These are phyloP conservation scores for Mycena metata DNA, from an alignment of 768 basidiomycete genomes.

Conservation along the genomic window DNA sequence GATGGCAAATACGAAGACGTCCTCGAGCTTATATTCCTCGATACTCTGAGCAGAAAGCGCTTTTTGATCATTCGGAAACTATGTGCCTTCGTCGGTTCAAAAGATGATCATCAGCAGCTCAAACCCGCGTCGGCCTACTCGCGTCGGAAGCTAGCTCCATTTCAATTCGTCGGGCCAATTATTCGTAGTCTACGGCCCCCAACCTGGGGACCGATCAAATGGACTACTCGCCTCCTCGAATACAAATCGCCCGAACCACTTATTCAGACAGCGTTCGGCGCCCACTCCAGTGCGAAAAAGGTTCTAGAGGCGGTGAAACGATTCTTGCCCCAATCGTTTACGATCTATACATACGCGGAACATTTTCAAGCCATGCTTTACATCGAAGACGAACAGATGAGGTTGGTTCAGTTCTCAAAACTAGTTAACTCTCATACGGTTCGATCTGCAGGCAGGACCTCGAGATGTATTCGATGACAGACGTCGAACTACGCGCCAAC, in stretches of 20 bases:
- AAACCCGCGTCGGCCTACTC: slow-evolving; percentile 61
- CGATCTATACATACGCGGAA: slow-evolving; percentile 54
- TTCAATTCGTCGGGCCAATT: slow-evolving; percentile 47
- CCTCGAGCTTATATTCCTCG: slow-evolving; percentile 62
- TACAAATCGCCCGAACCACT: slow-evolving; percentile 50
- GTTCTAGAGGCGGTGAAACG: slow-evolving; percentile 44
- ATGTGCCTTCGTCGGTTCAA: slow-evolving; percentile 61
- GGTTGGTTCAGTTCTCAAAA: slow-evolving; percentile 45
- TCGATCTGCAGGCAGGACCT: slow-evolving; percentile 51
- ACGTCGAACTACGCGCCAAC: slow-evolving; percentile 51
- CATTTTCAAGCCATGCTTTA: slow-evolving; percentile 63
- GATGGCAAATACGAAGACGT: slow-evolving; percentile 62
- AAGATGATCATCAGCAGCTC: slow-evolving; percentile 63
- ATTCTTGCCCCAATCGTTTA: slow-evolving; percentile 54
- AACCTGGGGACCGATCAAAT: slow-evolving; percentile 53
- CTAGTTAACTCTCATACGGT: slow-evolving; percentile 13
- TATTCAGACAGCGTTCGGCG: slow-evolving; percentile 49
- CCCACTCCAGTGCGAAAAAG: slow-evolving; percentile 33
- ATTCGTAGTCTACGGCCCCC: slow-evolving; percentile 55
- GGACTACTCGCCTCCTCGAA: slow-evolving; percentile 49
- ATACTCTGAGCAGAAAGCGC: slow-evolving; percentile 46
- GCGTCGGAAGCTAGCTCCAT: slow-evolving; percentile 41
- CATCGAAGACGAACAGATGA: slow-evolving; percentile 65
- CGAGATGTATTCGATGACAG: slow-evolving; percentile 52
- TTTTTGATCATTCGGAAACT: slow-evolving; percentile 65